These are phyloP conservation scores for Colletotrichum eremochloae DNA, from an alignment of 2,329 filamentous ascomycete species.

Conservation along the genomic window DNA sequence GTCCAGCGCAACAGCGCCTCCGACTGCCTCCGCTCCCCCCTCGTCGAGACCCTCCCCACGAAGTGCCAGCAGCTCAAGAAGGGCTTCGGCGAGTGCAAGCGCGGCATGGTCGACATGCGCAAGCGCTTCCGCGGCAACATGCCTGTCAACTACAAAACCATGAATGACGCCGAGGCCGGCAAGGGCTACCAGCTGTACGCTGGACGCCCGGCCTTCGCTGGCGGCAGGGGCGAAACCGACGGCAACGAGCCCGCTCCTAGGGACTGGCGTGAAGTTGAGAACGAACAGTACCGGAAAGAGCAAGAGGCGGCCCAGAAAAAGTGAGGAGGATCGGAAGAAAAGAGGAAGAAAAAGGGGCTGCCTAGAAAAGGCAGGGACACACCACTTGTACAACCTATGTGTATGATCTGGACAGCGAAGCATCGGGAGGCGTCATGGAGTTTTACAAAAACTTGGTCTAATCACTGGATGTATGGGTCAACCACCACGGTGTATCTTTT, in stretches of 20 bases:
- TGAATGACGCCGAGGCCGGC: constrained; percentile 72
- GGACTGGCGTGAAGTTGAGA: constrained; percentile 76
- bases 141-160: constrained; percentile 76
- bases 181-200: constrained; percentile 82
- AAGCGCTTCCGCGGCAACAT: constrained; percentile 97
- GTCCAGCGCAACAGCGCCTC: constrained; percentile 86
- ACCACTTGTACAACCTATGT: constrained; percentile 34
- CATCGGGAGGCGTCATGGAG: constrained; percentile 40
- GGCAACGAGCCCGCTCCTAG: constrained; percentile 73
- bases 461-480: constrained; percentile 1
- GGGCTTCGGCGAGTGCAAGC: constrained; percentile 94
- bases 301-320: constrained; percentile 47
- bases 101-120: constrained; percentile 97
- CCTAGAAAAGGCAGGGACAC: neutral
- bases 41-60: constrained; percentile 84
- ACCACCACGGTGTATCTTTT: neutral
- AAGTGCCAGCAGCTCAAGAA: constrained; percentile 94
- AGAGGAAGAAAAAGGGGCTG: neutral
- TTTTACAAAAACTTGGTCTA: constrained; percentile 27
- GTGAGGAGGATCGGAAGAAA: constrained; percentile 34
- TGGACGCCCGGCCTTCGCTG: constrained; percentile 77
- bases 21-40: constrained; percentile 88
- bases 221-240: constrained; percentile 73
- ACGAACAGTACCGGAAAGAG: constrained; percentile 68
- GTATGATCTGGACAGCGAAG: constrained; percentile 39